A percentile compares a stretch with the other conserved stretches of the same genome.
Conservation (phyloP, 1,284 basidiomycete genomes). For the Takashimella tepidaria region DNA sequence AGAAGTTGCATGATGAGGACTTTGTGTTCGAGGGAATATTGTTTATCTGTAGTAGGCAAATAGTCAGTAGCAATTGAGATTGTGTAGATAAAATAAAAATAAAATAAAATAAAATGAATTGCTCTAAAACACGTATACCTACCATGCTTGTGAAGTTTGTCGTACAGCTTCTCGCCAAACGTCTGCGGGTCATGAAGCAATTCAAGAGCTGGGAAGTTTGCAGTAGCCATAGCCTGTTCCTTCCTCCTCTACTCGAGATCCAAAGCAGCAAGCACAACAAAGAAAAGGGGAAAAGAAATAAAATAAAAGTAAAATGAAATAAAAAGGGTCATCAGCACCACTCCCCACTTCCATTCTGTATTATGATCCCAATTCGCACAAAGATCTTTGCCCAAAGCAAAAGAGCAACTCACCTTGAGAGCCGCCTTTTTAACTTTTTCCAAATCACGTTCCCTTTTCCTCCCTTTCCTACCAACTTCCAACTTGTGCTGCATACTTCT, state of each 20-base stretch:
- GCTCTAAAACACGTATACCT: constrained; percentile 5
- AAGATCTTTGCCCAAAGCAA: too few relatives aligned
- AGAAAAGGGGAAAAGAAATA: neutral
- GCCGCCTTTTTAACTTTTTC: constrained; percentile 52
- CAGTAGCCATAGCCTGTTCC: constrained; percentile 47
- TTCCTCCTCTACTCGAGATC: constrained; percentile 54
- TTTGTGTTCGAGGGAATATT: constrained; percentile 92
- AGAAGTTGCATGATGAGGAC: constrained; percentile 96
- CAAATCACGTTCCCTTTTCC: constrained; percentile 66
- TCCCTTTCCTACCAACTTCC: constrained; percentile 86
- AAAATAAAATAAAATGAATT: too few relatives aligned
- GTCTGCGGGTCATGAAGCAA: constrained; percentile 93
- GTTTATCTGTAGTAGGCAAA: constrained; percentile 69
- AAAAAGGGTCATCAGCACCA: neutral
- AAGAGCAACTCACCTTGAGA: constrained; percentile 60
- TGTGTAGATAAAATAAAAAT: neutral
- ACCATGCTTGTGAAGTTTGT: constrained; percentile 69
- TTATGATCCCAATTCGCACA: too few relatives aligned
- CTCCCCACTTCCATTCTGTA: neutral
- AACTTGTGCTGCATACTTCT: constrained; percentile 72
- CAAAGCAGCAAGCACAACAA: too few relatives aligned
- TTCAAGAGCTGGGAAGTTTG: constrained; percentile 89
- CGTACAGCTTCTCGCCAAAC: constrained; percentile 91
- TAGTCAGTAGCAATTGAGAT: neutral
- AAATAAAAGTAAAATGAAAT: too few relatives aligned